These are phyloP conservation scores for Penicillium ucsense DNA, from an alignment of 495 filamentous ascomycete species.

Conservation along the genomic window DNA sequence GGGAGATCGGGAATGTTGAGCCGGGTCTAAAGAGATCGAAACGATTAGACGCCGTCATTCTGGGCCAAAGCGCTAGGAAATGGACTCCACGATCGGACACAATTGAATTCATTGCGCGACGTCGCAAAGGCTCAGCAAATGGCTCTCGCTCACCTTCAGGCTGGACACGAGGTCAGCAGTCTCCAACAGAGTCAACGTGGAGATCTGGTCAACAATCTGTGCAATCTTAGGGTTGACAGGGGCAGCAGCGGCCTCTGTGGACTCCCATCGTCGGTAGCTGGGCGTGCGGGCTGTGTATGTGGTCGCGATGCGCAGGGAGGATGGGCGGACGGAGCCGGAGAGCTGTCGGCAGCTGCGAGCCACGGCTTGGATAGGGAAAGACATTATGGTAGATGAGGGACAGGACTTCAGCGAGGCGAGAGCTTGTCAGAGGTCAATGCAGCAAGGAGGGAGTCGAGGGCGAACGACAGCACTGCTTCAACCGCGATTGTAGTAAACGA, in stretches of 20 bases:
- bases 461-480: conserved; percentile 10
- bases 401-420: conserved; percentile 3
- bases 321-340: conserved; percentile 34
- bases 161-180: conserved; percentile 89
- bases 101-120: conserved; percentile 5
- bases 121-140: background rate
- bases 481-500: conserved; percentile 8
- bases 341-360: conserved; percentile 39
- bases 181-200: conserved; percentile 92
- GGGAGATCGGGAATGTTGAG: conserved; percentile 98
- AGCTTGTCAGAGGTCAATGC: conserved; percentile 3
- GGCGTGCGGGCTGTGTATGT: conserved; percentile 36
- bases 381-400: conserved; percentile 23
- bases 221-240: conserved; percentile 74
- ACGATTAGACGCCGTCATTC: too few relatives aligned
- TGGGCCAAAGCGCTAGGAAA: background rate
- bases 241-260: conserved; percentile 46
- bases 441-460: conserved; percentile 3
- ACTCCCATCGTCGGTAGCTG: conserved; percentile 37
- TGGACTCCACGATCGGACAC: background rate
- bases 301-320: conserved; percentile 35
- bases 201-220: conserved; percentile 94
- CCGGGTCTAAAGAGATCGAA: conserved; percentile 51
- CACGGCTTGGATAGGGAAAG: conserved; percentile 32
- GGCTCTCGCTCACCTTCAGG: conserved; percentile 59